Base-by-base conservation (phyloP, 768 basidiomycete genomes). In the Chalciporus chontae region DNA sequence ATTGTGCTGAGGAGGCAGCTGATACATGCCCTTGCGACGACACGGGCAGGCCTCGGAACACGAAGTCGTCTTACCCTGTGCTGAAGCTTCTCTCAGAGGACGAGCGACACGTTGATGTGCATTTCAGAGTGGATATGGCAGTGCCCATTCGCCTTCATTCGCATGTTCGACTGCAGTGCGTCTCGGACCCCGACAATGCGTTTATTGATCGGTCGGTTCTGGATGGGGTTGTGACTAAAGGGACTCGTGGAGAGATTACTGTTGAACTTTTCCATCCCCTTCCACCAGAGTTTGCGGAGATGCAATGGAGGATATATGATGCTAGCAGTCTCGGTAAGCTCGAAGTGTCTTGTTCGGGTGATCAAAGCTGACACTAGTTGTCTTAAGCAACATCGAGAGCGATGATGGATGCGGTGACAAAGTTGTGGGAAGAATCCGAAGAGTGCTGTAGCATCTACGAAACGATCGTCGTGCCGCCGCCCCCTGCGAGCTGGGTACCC, bases 11-110 rank as follows among this genome's bases (percentile, higher is more conserved):
- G 55, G 84, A 85, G 56, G 84, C 83, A 5, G 76, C 76, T 1
- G 81, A 84, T 50, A 75, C 77, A 55, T 86, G 83, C 60, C 83
- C 83, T 8, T 85, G 83, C 48, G 77, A 83, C 51, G 81, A 83
- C n/a, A 68, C 73, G 13, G 84, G 84, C 3, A 69, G 71, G 44
- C 78, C 80, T 4, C 71, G 66, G 51, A 72, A 66, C 43, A 61
- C 70, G 0, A 71, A 73, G 37, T 73, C 75, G 0, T 65, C 68
- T 37, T 61, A 71, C 36, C 64, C 70, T 0, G 59, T 64, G 23
- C 29, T 52, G 32, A 59, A 55, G 38, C 54, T 64, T 15, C 40
- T 64, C 13, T 53, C 29, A 13, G 70, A 70, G 29, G 67, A 75
- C 18, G 55, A 63, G 3, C 62, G 61, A 4, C 70, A 72, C 8